A percentile compares a stretch with the other conserved stretches of the same genome.
These are phyloP conservation scores for Panus rudis DNA, from an alignment of 768 basidiomycete genomes.

Conservation along the genomic window DNA sequence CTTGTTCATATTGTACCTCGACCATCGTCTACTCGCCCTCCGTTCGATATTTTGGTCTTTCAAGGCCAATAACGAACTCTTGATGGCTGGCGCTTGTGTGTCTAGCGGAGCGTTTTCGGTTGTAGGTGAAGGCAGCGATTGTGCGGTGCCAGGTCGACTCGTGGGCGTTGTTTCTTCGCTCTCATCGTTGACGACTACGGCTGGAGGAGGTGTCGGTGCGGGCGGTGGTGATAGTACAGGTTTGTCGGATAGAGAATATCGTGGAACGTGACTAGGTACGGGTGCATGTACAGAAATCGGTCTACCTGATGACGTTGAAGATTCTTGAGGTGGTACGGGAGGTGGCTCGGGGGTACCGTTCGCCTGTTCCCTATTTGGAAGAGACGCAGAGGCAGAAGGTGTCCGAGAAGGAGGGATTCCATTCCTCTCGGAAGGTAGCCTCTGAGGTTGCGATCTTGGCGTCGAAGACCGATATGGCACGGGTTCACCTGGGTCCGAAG, in stretches of 20 bases:
- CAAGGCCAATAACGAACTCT: constrained; percentile 79
- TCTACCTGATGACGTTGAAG: constrained; percentile 9
- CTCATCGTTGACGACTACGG: constrained; percentile 48
- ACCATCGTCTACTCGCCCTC: constrained; percentile 92
- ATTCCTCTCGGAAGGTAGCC: not conserved
- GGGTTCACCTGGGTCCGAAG: no score
- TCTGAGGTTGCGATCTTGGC: not conserved
- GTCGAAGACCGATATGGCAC: constrained; percentile 15
- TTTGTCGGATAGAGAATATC: constrained; percentile 74
- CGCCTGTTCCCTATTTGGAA: not conserved
- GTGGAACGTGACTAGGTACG: constrained; percentile 59
- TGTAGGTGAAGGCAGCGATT: constrained; percentile 5
- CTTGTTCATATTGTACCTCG: constrained; percentile 89
- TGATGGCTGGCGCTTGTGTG: constrained; percentile 61
- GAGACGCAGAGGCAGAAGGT: constrained; percentile 1
- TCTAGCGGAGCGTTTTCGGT: constrained; percentile 25
- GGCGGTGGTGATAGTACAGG: constrained; percentile 44
- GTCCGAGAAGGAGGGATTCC: constrained; percentile 9
- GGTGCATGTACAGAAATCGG: constrained; percentile 4
- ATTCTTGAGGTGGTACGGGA: constrained; percentile 14
- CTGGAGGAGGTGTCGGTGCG: constrained; percentile 31
- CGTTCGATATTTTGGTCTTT: constrained; percentile 83
- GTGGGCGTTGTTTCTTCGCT: not conserved
- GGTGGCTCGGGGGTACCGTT: constrained; percentile 5
- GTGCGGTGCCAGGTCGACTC: no score